These are phyloP conservation scores for Mercurialis annua DNA, from an alignment of 345 rosid genomes.

Conservation along the genomic window DNA sequence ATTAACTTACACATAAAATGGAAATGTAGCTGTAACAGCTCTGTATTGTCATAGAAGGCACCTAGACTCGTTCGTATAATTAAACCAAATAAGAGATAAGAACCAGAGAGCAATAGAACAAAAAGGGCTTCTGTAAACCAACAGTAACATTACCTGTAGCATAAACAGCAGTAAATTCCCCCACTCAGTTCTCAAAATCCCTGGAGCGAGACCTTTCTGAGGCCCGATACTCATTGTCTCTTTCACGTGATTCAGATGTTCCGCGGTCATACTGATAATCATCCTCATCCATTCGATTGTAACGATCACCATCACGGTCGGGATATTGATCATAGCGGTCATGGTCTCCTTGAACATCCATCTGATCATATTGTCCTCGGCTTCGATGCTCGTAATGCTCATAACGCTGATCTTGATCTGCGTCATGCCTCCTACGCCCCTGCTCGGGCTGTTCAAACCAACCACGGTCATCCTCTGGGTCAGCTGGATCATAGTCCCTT, in stretches of 20 bases:
- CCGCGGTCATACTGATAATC: constrained; percentile 52
- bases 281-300: constrained; percentile 61
- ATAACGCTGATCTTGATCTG: constrained; percentile 42
- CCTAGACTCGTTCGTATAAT: not conserved
- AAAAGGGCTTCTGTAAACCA: not conserved
- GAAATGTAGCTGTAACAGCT: not conserved
- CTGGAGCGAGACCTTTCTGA: constrained; percentile 21
- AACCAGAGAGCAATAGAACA: not conserved
- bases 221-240: constrained; percentile 22
- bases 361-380: constrained; percentile 33
- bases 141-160: not conserved
- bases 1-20: not conserved
- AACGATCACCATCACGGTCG: constrained; percentile 46
- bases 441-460: constrained; percentile 55
- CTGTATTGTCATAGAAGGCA: not conserved
- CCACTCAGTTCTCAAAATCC: constrained; percentile 22
- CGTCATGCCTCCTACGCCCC: constrained; percentile 46
- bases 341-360: constrained; percentile 41
- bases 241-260: constrained; percentile 35
- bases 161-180: not conserved
- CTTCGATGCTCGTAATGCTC: constrained; percentile 58
- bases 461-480: constrained; percentile 48
- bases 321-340: constrained; percentile 68
- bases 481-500: constrained; percentile 54
- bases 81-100: not conserved